A percentile compares a stretch with the other conserved stretches of the same genome.
Conservation (phyloP, 371 early-diverging fungal genomes). For the Thermomucor indicae-seudaticae region DNA sequence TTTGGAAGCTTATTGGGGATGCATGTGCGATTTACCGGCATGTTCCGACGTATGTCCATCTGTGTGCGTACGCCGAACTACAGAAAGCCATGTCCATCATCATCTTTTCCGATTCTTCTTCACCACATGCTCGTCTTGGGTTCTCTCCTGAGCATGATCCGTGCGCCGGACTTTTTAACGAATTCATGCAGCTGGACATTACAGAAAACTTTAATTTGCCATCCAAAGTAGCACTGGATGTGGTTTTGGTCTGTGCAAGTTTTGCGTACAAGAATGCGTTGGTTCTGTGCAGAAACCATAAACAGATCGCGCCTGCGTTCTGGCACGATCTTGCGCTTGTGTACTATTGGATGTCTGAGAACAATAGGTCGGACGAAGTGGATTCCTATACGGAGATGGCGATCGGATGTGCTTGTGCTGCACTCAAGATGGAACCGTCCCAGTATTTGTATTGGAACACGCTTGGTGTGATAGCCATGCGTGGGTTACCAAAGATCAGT, state of each 20-base stretch:
- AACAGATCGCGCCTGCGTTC: slow-evolving; percentile 26
- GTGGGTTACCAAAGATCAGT: slow-evolving; percentile 53
- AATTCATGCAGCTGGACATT: slow-evolving; percentile 25
- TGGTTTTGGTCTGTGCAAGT: slow-evolving; percentile 39
- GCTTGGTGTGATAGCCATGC: slow-evolving; percentile 65
- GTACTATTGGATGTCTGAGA: slow-evolving; percentile 38
- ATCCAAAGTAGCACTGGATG: slow-evolving; percentile 29
- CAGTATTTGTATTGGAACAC: slow-evolving; percentile 70
- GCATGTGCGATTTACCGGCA: slow-evolving; percentile 52
- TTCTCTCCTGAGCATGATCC: slow-evolving; percentile 27
- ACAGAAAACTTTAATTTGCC: slow-evolving; percentile 24
- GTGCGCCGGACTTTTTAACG: slow-evolving; percentile 21
- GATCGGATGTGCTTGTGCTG: slow-evolving; percentile 54
- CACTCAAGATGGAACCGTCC: slow-evolving; percentile 60
- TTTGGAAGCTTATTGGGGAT: slow-evolving; percentile 75
- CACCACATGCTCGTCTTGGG: slow-evolving; percentile 39
- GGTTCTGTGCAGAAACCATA: slow-evolving; percentile 34
- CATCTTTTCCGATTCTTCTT: background rate
- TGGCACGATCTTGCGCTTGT: slow-evolving; percentile 49
- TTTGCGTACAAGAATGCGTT: slow-evolving; percentile 53
- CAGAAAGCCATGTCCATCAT: slow-evolving; percentile 26
- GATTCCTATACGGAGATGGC: slow-evolving; percentile 20
- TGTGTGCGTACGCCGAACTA: slow-evolving; percentile 34
- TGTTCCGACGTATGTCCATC: slow-evolving; percentile 44
- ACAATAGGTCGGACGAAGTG: background rate